These are phyloP conservation scores for Fusarium armeniacum DNA, from an alignment of 2,329 filamentous ascomycete genomes.

Conservation along the genomic window DNA sequence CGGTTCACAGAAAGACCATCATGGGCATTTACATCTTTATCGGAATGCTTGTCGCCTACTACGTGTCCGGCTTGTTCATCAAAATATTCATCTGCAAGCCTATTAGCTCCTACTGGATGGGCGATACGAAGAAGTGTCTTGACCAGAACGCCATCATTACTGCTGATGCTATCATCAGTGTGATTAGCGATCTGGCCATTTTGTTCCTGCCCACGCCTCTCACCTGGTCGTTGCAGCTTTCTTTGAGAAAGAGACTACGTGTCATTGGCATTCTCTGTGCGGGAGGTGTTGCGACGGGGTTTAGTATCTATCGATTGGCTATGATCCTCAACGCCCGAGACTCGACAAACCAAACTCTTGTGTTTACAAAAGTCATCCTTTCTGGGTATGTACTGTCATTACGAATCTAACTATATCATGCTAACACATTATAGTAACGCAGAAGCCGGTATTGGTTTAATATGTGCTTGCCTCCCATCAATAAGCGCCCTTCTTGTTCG, in stretches of 20 bases:
- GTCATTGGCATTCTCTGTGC: conserved; percentile 41
- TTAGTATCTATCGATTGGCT: conserved; percentile 37
- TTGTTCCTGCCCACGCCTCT: conserved; percentile 33
- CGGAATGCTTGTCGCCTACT: conserved; percentile 56
- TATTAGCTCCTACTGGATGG: conserved; percentile 58
- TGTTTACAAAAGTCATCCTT: conserved; percentile 39
- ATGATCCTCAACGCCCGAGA: conserved; percentile 36
- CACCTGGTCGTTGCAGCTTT: conserved; percentile 38
- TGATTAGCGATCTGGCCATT: conserved; percentile 37
- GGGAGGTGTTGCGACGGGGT: conserved; percentile 35
- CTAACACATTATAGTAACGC: conserved; percentile 24
- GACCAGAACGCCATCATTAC: conserved; percentile 50
- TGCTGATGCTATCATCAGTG: conserved; percentile 41
- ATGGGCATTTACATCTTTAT: conserved; percentile 58
- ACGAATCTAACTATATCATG: accelerated
- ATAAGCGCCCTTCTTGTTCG: conserved; percentile 40
- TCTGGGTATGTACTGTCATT: conserved; percentile 23
- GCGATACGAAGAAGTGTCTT: conserved; percentile 52
- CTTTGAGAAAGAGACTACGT: conserved; percentile 30
- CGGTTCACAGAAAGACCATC: conserved; percentile 56
- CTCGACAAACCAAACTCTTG: conserved; percentile 32
- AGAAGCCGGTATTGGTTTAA: conserved; percentile 37
- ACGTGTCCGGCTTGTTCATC: conserved; percentile 57
- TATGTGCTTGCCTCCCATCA: conserved; percentile 40
- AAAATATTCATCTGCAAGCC: conserved; percentile 61